These are phyloP conservation scores for Hypoxylon rickii DNA, from an alignment of 495 filamentous ascomycete genomes.

Conservation along the genomic window DNA sequence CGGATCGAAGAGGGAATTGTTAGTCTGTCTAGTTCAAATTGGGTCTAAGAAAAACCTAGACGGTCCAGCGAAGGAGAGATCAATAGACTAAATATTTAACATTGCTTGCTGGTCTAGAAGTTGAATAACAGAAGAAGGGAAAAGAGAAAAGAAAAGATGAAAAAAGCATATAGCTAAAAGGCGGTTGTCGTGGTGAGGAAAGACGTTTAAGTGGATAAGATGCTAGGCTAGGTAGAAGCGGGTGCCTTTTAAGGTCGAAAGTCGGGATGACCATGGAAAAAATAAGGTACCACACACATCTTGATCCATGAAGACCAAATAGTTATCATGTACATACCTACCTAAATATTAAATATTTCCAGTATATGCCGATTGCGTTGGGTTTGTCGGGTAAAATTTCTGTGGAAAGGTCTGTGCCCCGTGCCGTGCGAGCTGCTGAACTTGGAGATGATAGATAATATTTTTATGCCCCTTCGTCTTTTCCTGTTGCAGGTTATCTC, in stretches of 20 bases:
- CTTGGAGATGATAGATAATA: constrained; percentile 13
- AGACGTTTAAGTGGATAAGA: constrained; percentile 19
- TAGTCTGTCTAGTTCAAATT: constrained; percentile 6
- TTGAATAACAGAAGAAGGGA: constrained; percentile 6
- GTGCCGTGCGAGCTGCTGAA: constrained; percentile 18
- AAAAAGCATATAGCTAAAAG: constrained; percentile 17
- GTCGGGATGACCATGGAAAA: background rate
- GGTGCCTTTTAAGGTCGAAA: constrained; percentile 18
- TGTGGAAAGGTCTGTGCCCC: background rate
- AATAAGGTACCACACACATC: too few relatives aligned
- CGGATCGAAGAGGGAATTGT: constrained; percentile 4
- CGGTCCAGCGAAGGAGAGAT: constrained; percentile 2
- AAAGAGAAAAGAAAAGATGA: background rate
- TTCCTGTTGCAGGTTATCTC: too few relatives aligned
- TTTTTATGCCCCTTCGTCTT: too few relatives aligned
- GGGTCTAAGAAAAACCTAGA: constrained; percentile 1
- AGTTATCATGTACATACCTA: background rate
- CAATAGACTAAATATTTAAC: constrained; percentile 9
- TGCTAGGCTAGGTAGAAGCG: constrained; percentile 15
- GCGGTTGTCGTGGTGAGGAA: constrained; percentile 33
- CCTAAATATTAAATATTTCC: too few relatives aligned
- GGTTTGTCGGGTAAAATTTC: too few relatives aligned
- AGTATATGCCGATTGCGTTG: too few relatives aligned
- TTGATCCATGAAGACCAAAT: too few relatives aligned
- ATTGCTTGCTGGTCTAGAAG: constrained; percentile 23